Percentiles rank a stretch among this genome's conserved stretches.
phyloP scores from a whole-genome alignment of 2,329 filamentous ascomycete genomes.

The Diaporthe ampelina region DNA sequence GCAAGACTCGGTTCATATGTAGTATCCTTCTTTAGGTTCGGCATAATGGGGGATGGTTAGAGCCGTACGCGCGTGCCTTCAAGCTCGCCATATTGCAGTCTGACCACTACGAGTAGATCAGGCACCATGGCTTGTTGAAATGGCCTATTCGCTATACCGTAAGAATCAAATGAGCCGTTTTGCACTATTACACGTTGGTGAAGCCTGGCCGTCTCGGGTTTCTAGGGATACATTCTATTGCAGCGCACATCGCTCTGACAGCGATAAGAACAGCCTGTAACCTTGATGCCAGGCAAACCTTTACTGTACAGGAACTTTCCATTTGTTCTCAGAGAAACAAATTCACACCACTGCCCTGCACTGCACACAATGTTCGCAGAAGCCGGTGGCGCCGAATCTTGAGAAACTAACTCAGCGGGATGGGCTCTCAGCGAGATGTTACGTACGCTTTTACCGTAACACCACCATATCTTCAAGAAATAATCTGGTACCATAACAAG shows the following conservation, averaged over 20 bases:
- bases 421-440: not conserved
- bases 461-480: too few species aligned
- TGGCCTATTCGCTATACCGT: not conserved
- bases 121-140: not conserved
- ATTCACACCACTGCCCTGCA: not conserved
- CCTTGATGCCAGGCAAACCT: not conserved
- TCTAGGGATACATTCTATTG: not conserved
- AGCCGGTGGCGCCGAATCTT: not conserved
- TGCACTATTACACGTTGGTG: not conserved
- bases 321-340: not conserved
- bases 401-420: not conserved
- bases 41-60: not conserved
- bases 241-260: not conserved
- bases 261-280: not conserved
- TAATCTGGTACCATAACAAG: too few species aligned
- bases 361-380: not conserved
- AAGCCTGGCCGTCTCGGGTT: not conserved
- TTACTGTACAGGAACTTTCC: not conserved
- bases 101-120: not conserved
- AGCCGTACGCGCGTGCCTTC: constrained; percentile 8
- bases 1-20: not conserved
- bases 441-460: not conserved
- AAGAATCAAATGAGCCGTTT: not conserved
- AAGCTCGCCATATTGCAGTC: not conserved
- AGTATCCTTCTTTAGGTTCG: not conserved